Evolutionary conservation across 495 filamentous ascomycete species (phyloP), one percentile per base, ranked within the genome.

Genomic region (Podospora comata): DNA sequence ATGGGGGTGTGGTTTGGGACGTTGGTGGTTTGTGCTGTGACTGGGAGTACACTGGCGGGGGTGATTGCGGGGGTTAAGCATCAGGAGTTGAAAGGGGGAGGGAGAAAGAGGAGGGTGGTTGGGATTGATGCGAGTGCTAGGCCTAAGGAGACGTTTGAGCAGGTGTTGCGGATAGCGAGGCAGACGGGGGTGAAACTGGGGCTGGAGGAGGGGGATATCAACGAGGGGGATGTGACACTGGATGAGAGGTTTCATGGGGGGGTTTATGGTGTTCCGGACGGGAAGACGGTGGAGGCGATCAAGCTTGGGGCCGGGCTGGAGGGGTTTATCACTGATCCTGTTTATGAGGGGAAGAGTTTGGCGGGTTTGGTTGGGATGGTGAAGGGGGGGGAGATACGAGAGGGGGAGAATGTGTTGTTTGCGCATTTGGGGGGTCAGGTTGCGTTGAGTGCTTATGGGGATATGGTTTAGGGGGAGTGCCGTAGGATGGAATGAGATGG

Each of bases 261-360:
- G 0, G 77, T 79, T 11, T 89, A 90, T 78, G 88, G 88, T 0
- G 78, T 86, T 67, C 85, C 86, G 1, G 85, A 87, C 71, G 69
- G 79, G 71, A 73, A 74, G 77, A 90, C 87, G 4, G 81, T 83
- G 66, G 85, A 85, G 63, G 88, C 87, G 4, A 88, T 90, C 61
- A 81, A 82, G 72, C 88, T 87, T 73, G 86, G 83, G 2, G 88
- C 87, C 5, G 34, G 69, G 69, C 89, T 84, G 39, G 88, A 90
- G 78, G 87, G 82, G 0, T 87, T 90, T 66, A 87, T 91, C 62
- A 89, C 87, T 9, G 88, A 90, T 72, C 87, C 87, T 0, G 88
- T 91, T 2, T 90, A 91, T 70, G 86, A 88, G 74, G 88, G 88
- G 0, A 90, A 90, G 81, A 88, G 84, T 66, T 74, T 91, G 68